phyloP scores from a whole-genome alignment of 768 basidiomycete genomes.

The Termitomyces sp. region DNA sequence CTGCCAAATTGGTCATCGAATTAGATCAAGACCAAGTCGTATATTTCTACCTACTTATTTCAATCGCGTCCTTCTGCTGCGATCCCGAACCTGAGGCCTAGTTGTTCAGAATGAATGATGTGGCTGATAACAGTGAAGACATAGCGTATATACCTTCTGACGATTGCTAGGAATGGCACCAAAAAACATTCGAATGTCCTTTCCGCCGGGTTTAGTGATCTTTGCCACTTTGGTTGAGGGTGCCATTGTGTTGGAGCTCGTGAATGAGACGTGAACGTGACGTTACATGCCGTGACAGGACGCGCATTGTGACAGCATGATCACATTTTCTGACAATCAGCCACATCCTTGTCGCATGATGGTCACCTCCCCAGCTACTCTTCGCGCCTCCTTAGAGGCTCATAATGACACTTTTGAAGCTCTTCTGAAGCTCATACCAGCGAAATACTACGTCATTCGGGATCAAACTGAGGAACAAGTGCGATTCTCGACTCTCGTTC shows the following conservation, averaged over 20 bases:
- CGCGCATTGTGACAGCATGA: neutral
- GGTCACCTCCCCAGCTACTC: conserved; percentile 41
- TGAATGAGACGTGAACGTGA: conserved; percentile 1
- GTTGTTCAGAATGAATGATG: neutral
- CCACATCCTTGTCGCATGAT: conserved; percentile 22
- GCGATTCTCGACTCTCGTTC: conserved; percentile 5
- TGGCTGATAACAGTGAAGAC: neutral
- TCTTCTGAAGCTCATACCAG: conserved; percentile 79
- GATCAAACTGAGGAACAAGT: conserved; percentile 69
- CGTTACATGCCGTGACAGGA: neutral
- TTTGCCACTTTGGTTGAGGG: conserved; percentile 19
- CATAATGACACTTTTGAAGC: conserved; percentile 88
- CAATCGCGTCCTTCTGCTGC: conserved; percentile 19
- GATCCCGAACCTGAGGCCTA: conserved; percentile 9
- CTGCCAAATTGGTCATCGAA: neutral
- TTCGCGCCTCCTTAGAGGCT: conserved; percentile 63
- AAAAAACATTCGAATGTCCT: conserved; percentile 36
- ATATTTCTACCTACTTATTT: conserved; percentile 17
- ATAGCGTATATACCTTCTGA: conserved; percentile 6
- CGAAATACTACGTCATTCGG: conserved; percentile 78
- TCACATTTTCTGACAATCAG: neutral
- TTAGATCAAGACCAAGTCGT: neutral
- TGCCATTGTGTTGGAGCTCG: conserved; percentile 9
- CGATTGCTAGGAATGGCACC: conserved; percentile 14
- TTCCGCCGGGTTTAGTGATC: conserved; percentile 23